Base-by-base conservation (phyloP, 257 asterid genomes). In the Nicotiana undulata region DNA sequence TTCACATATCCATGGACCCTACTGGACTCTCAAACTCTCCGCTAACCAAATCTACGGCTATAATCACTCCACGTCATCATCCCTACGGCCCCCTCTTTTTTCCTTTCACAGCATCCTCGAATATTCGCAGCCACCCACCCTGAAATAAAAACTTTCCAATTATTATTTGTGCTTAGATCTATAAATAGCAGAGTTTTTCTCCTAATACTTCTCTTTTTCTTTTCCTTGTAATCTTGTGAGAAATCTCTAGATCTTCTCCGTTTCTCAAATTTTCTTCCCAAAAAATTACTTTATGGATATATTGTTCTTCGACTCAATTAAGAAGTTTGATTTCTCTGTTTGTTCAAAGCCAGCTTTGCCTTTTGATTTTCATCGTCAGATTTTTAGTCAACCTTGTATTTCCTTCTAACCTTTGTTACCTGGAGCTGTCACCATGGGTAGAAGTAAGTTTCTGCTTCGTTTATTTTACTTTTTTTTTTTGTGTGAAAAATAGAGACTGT, bases 371-470 rank as follows among this genome's bases (percentile, higher is more conserved):
- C 91, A 83, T 82, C 89, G 87, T 82, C 86, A 88, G 11, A 79
- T 85, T 90, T 76, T 28, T 84, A 79, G 82, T 80, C 91, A 79
- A 84, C 79, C 85, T 80, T 88, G 84, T 89, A 59, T 63, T 46
- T 76, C 49, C 60, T 87, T 77, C 81, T 77, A 61, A n/a, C 79
- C 60, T 16, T 65, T 82, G 29, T 79, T 77, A 46, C 9, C n/a
- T 20, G 56, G 83, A 58, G 84, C 80, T 78, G 60, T 84, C 93
- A 75, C 78, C 87, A 94, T 94, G 98, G 98, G 97, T 86, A 90
- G 72, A 92, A 87, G 98, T 94, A 85, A 90, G 97, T 84, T 80
- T 52, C 22, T 6, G 74, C 26, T 56, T 81, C 17, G 11, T 5
- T 70, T 74, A 4, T 66, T 83, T 58, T 55, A n/a, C 76, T 66